These are phyloP conservation scores for Colletotrichum viniferum DNA, from an alignment of 2,329 filamentous ascomycete species.

Conservation along the genomic window DNA sequence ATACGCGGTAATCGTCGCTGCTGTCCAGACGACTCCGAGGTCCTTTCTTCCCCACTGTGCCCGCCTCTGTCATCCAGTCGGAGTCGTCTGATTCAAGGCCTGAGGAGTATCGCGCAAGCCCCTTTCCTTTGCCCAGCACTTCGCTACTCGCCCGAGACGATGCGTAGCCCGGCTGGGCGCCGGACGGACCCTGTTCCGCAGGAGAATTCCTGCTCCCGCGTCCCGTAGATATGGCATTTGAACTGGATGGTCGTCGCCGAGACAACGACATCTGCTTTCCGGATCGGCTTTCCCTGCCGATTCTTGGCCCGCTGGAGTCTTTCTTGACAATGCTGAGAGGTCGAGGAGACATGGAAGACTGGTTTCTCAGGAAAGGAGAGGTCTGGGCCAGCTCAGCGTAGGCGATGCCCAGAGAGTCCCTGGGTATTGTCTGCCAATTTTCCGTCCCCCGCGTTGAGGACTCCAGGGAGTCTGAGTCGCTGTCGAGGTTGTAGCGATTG, in stretches of 20 bases:
- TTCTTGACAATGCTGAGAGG: constrained; percentile 20
- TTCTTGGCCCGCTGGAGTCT: constrained; percentile 4
- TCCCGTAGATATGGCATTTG: constrained; percentile 4
- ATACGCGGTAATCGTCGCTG: constrained; percentile 20
- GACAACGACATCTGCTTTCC: constrained; percentile 12
- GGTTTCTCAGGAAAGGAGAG: constrained; percentile 11
- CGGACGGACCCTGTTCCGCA: not conserved
- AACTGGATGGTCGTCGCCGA: constrained; percentile 11
- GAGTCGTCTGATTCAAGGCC: constrained; percentile 15
- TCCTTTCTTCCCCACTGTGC: constrained; percentile 4
- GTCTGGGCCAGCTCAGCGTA: constrained; percentile 16
- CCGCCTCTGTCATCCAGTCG: constrained; percentile 21
- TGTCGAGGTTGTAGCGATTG: constrained; percentile 12
- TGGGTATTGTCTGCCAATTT: constrained; percentile 18
- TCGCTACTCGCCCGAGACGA: constrained; percentile 16
- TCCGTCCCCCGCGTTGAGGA: constrained; percentile 1
- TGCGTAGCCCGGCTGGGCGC: not conserved
- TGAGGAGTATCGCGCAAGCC: constrained; percentile 3
- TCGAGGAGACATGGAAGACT: constrained; percentile 9
- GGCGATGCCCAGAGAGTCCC: constrained; percentile 17
- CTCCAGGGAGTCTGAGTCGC: constrained; percentile 10
- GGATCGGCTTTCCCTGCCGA: constrained; percentile 1
- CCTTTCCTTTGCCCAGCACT: constrained; percentile 17
- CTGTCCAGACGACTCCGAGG: constrained; percentile 5
- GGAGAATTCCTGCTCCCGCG: constrained; percentile 14